phyloP scores from a whole-genome alignment of 2,329 filamentous ascomycete genomes.

The Ophiocordyceps robertsii region DNA sequence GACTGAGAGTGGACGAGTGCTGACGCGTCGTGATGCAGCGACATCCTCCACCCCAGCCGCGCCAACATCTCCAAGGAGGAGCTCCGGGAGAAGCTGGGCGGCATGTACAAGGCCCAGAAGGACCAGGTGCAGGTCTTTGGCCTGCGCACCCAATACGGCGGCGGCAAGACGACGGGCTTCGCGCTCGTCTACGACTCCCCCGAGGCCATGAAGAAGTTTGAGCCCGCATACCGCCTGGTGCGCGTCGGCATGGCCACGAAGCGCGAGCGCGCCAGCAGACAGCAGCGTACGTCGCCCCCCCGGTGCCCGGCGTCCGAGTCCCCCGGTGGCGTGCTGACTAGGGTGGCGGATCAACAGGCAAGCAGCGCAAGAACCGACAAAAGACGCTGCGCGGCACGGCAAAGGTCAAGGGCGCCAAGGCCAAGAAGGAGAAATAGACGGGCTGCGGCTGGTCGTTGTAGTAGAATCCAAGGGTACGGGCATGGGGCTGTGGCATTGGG shows the following conservation, averaged over 20 bases:
- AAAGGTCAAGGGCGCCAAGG: slow-evolving; percentile 91
- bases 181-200: slow-evolving; percentile 96
- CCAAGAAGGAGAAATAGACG: slow-evolving; percentile 87
- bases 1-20: slow-evolving; percentile 2
- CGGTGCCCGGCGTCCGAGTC: neutral
- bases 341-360: slow-evolving; percentile 50
- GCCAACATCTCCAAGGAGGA: slow-evolving; percentile 99
- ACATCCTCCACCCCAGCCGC: slow-evolving; percentile 98
- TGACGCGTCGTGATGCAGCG: slow-evolving; percentile 42
- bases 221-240: slow-evolving; percentile 95
- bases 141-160: slow-evolving; percentile 97
- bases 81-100: slow-evolving; percentile 85
- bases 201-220: slow-evolving; percentile 99
- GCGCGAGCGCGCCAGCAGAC: slow-evolving; percentile 94
- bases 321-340: slow-evolving; percentile 6
- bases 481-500: slow-evolving; percentile 14
- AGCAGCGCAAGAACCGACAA: slow-evolving; percentile 99
- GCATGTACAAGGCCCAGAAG: slow-evolving; percentile 97
- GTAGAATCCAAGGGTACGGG: slow-evolving; percentile 16
- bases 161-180: slow-evolving; percentile 98
- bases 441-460: slow-evolving; percentile 18
- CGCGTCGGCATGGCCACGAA: slow-evolving; percentile 85
- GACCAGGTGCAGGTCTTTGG: slow-evolving; percentile 97
- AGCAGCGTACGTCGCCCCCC: slow-evolving; percentile 73
- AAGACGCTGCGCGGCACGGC: slow-evolving; percentile 97